Evolutionary conservation across 352 stramenopile species (phyloP), one percentile per base, ranked within the genome.

Genomic region (Peronospora belbahrii): DNA sequence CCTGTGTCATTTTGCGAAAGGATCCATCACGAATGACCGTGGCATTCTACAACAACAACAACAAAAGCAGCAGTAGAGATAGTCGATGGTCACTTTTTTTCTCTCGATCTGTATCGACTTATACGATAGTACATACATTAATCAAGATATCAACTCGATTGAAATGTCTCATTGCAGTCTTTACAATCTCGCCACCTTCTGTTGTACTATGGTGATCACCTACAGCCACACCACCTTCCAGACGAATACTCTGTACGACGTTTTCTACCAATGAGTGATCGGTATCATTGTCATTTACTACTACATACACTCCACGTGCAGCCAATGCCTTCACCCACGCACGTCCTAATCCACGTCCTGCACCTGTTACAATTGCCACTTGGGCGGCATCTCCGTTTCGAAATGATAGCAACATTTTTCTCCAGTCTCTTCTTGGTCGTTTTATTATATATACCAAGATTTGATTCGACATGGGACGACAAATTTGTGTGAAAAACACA

Each of bases 231-330:
- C 71, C 74, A 20, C 67, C 67, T 7, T 33, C 33, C 4, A 18
- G 44, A n/a, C 44, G 32, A 40, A 84, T 84, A 27, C 25, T 36
- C 19, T 42, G 19, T 41, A 84, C 75, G 8, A 83, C 62, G 4
- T 31, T 36, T 20, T 81, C 53, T 32, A 83, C 64, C 11, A 82
- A 56, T 33, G 45, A 60, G 9, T 36, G 66, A 35, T 83, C 56
- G n/a, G 43, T 14, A 55, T 82, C 74, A 48, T 70, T 75, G 65
- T 88, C 76, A 48, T 88, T 88, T 37, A 81, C 76, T 6, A 84
- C 63, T 27, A 85, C 66, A 27, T 61, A 62, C 44, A 69, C 68
- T 11, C 70, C 74, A 13, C 70, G 67, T 28, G 38, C 53, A 9
- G 67, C 70, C 19, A 87, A 48, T 14, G 66, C 62, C 20, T 80